These are phyloP conservation scores for Sporothrix luriei DNA, from an alignment of 2,329 filamentous ascomycete genomes.

Conservation along the genomic window DNA sequence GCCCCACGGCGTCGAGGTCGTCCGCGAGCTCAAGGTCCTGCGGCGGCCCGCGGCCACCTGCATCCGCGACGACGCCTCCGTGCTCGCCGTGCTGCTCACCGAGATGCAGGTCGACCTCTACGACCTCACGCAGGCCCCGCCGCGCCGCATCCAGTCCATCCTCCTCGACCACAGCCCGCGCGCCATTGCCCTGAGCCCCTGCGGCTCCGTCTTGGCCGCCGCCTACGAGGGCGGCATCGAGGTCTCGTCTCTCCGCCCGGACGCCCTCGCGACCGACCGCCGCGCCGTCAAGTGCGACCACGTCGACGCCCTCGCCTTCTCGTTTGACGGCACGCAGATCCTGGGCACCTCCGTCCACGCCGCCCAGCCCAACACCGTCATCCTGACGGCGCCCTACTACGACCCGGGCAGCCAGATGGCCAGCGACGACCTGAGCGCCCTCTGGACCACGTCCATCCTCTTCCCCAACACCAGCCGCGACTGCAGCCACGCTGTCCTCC, in stretches of 20 bases:
- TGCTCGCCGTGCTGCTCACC: conserved; percentile 77
- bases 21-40: conserved; percentile 77
- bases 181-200: conserved; percentile 78
- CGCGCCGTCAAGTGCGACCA: conserved; percentile 77
- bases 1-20: conserved; percentile 60
- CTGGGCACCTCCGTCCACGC: conserved; percentile 72
- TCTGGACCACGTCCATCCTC: conserved; percentile 85
- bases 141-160: conserved; percentile 72
- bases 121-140: conserved; percentile 64
- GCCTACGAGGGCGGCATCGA: conserved; percentile 90
- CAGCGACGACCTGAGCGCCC: conserved; percentile 68
- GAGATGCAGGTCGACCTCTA: conserved; percentile 89
- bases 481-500: conserved; percentile 73
- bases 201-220: conserved; percentile 77
- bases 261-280: conserved; percentile 65
- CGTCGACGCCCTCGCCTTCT: conserved; percentile 75
- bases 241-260: conserved; percentile 72
- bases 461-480: conserved; percentile 80
- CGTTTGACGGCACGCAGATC: conserved; percentile 75
- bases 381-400: conserved; percentile 78
- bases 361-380: conserved; percentile 68
- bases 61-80: conserved; percentile 74
- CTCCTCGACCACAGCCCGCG: conserved; percentile 76
- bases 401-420: conserved; percentile 67
- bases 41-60: conserved; percentile 75